phyloP scores from a whole-genome alignment of 805 yeast genomes.

The Myxozyma lipomycoides region DNA sequence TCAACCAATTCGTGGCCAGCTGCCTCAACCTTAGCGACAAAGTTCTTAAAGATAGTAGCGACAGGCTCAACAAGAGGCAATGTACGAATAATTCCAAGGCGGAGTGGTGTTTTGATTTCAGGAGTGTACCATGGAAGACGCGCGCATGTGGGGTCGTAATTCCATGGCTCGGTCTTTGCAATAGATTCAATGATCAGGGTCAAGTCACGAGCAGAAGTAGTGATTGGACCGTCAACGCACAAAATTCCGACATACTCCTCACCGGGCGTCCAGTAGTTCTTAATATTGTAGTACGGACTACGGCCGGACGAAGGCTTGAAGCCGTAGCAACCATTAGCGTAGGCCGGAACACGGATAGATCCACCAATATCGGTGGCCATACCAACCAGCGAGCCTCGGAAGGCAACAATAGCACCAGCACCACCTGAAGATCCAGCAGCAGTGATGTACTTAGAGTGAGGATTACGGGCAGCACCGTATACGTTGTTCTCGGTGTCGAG shows the following conservation, averaged over 20 bases:
- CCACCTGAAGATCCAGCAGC: slow-evolving; percentile 57
- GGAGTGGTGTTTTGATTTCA: slow-evolving; percentile 30
- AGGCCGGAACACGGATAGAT: slow-evolving; percentile 48
- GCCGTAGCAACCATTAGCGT: slow-evolving; percentile 43
- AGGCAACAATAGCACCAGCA: slow-evolving; percentile 47
- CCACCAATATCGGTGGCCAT: slow-evolving; percentile 55
- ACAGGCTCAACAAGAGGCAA: slow-evolving; percentile 38
- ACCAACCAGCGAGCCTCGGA: slow-evolving; percentile 48
- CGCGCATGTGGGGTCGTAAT: slow-evolving; percentile 46
- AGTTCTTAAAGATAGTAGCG: slow-evolving; percentile 50
- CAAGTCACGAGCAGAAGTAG: slow-evolving; percentile 40
- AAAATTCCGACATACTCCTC: slow-evolving; percentile 43
- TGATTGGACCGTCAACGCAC: slow-evolving; percentile 49
- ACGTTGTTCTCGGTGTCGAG: slow-evolving; percentile 46
- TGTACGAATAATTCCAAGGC: slow-evolving; percentile 28
- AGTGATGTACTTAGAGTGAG: slow-evolving; percentile 43
- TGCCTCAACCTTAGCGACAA: slow-evolving; percentile 49
- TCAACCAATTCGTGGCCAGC: slow-evolving; percentile 56
- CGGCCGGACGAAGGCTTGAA: slow-evolving; percentile 42
- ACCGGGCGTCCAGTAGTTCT: slow-evolving; percentile 50
- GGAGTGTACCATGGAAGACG: slow-evolving; percentile 48
- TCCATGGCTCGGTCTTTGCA: slow-evolving; percentile 46
- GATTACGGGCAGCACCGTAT: slow-evolving; percentile 48
- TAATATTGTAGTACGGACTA: slow-evolving; percentile 36
- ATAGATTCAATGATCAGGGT: slow-evolving; percentile 42